phyloP scores from a whole-genome alignment of 2,329 filamentous ascomycete genomes.

The Fusarium proliferatum region DNA sequence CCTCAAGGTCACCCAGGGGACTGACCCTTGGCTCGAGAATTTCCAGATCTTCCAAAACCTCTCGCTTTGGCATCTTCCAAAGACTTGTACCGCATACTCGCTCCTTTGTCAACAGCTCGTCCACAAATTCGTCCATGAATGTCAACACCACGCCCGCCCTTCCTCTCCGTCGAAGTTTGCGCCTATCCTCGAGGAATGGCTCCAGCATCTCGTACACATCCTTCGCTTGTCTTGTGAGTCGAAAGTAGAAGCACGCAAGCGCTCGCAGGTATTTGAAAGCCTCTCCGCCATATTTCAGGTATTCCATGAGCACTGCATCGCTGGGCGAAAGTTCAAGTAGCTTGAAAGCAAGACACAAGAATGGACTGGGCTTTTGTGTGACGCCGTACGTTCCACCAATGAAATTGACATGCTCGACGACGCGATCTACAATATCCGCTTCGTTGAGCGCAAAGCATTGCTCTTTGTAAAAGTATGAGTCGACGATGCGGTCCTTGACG shows the following conservation, averaged over 20 bases:
- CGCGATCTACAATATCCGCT: slow-evolving; percentile 85
- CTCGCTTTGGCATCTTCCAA: slow-evolving; percentile 88
- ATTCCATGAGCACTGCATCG: slow-evolving; percentile 82
- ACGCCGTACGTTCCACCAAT: slow-evolving; percentile 90
- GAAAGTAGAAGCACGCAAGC: slow-evolving; percentile 91
- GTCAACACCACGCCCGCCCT: slow-evolving; percentile 81
- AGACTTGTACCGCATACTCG: slow-evolving; percentile 91
- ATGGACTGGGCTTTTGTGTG: slow-evolving; percentile 88
- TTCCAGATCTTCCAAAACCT: slow-evolving; percentile 88
- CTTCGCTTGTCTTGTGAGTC: slow-evolving; percentile 83
- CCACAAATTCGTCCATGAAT: slow-evolving; percentile 91
- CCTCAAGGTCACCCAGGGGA: slow-evolving; percentile 82
- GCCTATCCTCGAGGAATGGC: slow-evolving; percentile 81
- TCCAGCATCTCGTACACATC: slow-evolving; percentile 86
- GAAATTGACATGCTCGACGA: slow-evolving; percentile 82
- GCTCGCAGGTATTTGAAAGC: slow-evolving; percentile 89
- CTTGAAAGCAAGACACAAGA: slow-evolving; percentile 95
- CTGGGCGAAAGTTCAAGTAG: slow-evolving; percentile 87
- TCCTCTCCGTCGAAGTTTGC: slow-evolving; percentile 84
- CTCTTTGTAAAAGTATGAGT: slow-evolving; percentile 98
- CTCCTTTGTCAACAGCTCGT: slow-evolving; percentile 89
- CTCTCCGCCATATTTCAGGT: slow-evolving; percentile 79
- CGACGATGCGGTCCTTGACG: slow-evolving; percentile 93
- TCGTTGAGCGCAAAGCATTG: slow-evolving; percentile 97
- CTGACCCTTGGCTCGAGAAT: slow-evolving; percentile 87